A percentile compares a stretch with the other conserved stretches of the same genome.
Evolutionary conservation across 208 protist species (phyloP).

Genomic region (Angomonas ambiguus): DNA sequence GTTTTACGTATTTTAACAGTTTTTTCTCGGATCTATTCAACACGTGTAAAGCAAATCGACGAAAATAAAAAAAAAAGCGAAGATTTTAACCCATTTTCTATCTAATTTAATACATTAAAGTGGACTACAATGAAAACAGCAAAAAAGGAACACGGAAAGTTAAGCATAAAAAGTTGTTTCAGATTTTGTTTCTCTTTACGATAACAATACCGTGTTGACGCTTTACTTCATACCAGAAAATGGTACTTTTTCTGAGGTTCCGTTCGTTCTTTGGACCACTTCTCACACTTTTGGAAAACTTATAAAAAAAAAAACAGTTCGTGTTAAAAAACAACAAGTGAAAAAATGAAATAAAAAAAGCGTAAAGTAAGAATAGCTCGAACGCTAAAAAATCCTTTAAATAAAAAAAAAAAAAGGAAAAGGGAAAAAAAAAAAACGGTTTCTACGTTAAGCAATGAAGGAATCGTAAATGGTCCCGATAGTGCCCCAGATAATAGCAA

Average conservation of each 20-base stretch:
- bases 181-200: too few relatives aligned
- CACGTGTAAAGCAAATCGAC: background rate
- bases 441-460: constrained; percentile 5
- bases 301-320: constrained; percentile 4
- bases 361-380: background rate
- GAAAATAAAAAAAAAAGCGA: background rate
- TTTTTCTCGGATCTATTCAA: background rate
- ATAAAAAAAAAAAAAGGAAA: background rate
- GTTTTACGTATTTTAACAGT: too few relatives aligned
- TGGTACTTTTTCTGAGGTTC: too few relatives aligned
- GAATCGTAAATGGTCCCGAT: constrained; percentile 21
- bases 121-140: background rate
- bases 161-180: too few relatives aligned
- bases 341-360: background rate
- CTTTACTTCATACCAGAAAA: too few relatives aligned
- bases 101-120: too few relatives aligned
- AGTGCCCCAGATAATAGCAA: constrained; percentile 35
- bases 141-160: background rate
- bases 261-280: too few relatives aligned
- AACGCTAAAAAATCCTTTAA: background rate
- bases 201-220: too few relatives aligned
- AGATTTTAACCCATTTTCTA: too few relatives aligned
- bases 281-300: background rate
- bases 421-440: background rate
- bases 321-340: background rate